Percentiles rank a stretch among this genome's conserved stretches.
phyloP scores from a whole-genome alignment of 176 grass and related monocot genomes.

The Chrysopogon serrulatus region DNA sequence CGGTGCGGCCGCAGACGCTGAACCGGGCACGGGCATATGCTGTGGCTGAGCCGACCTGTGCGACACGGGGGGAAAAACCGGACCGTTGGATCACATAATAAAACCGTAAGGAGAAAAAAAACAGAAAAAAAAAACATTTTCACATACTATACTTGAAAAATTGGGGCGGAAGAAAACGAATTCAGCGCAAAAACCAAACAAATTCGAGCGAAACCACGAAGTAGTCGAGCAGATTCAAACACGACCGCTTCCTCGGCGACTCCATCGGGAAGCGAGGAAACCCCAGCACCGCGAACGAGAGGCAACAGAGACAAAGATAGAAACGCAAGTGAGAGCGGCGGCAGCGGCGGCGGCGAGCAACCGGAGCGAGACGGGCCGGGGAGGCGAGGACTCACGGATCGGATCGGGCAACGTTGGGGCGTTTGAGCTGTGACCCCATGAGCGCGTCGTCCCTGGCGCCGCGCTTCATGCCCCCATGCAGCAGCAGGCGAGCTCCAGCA shows the following conservation, averaged over 20 bases:
- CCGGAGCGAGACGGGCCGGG: background rate
- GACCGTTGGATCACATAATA: conserved; percentile 18
- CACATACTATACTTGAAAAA: background rate
- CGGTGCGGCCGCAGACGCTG: background rate
- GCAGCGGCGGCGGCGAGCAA: background rate
- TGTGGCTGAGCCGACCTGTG: conserved; percentile 54
- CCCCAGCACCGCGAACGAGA: background rate
- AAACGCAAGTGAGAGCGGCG: background rate
- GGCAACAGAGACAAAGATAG: background rate
- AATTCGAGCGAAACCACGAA: background rate
- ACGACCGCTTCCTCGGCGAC: background rate
- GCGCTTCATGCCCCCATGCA: conserved; percentile 57
- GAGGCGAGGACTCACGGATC: conserved; percentile 79
- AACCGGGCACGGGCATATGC: conserved; percentile 36
- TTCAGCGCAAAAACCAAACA: background rate
- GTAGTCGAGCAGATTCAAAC: background rate
- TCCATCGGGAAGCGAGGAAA: background rate
- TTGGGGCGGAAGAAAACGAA: background rate
- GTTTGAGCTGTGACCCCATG: conserved; percentile 84
- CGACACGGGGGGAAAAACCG: background rate
- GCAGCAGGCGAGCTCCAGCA: background rate
- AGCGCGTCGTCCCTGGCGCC: conserved; percentile 59
- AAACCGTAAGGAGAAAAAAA: background rate
- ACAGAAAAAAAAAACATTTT: conserved; percentile 23
- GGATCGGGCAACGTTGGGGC: conserved; percentile 61